Percentiles rank a stretch among this genome's conserved stretches.
Conservation (phyloP, 2,329 filamentous ascomycete genomes). For the Diaporthe humulicola region DNA sequence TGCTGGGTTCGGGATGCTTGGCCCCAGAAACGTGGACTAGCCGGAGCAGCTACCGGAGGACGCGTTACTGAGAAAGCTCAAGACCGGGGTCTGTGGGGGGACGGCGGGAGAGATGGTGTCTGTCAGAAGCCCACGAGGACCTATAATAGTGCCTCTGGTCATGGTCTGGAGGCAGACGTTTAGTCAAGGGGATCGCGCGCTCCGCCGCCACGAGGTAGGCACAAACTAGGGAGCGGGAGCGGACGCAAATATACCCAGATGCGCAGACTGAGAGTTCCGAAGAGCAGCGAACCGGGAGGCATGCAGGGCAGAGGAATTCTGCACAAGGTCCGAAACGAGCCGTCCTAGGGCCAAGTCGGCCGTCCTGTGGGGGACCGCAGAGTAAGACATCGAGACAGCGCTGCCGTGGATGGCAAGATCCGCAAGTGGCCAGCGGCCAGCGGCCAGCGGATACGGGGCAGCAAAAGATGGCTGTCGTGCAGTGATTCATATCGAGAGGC, state of each 20-base stretch:
- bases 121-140: slow-evolving; percentile 18
- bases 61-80: slow-evolving; percentile 32
- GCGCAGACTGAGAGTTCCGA: neutral
- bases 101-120: slow-evolving; percentile 18
- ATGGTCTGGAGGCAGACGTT: neutral
- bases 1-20: slow-evolving; percentile 8
- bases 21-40: slow-evolving; percentile 28
- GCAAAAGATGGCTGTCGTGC: slow-evolving; percentile 24
- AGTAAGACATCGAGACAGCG: slow-evolving; percentile 38
- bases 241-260: slow-evolving; percentile 20
- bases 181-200: slow-evolving; percentile 17
- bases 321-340: slow-evolving; percentile 25
- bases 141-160: slow-evolving; percentile 21
- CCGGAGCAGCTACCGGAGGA: slow-evolving; percentile 24
- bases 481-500: slow-evolving; percentile 32
- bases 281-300: neutral
- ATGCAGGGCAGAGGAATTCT: slow-evolving; percentile 19
- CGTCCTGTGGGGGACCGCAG: slow-evolving; percentile 32
- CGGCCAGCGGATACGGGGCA: slow-evolving; percentile 23
- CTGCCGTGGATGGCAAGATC: slow-evolving; percentile 32
- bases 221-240: slow-evolving; percentile 10
- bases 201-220: slow-evolving; percentile 9
- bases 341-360: slow-evolving; percentile 11
- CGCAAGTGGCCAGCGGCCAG: slow-evolving; percentile 16
- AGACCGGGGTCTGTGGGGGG: slow-evolving; percentile 35